Base-by-base conservation (phyloP, 192 early-diverging fungal species). In the Rhizoclosmatium globosum region DNA sequence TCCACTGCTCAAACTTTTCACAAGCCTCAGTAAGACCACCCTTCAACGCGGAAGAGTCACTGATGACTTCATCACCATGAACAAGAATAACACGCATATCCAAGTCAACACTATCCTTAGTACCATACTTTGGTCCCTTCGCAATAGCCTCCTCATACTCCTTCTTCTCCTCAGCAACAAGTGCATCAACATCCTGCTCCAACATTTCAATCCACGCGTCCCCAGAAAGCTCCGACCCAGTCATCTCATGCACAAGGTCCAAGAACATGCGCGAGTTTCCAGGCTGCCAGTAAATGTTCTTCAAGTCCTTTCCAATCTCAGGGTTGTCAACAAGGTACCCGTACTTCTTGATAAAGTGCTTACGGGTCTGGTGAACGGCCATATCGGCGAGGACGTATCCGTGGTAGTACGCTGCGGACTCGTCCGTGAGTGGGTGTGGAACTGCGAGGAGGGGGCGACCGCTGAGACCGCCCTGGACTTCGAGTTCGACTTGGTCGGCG, bases 371-470 rank as follows among this genome's bases (percentile, higher is more conserved):
- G 69, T 83, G 74, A 44, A 83, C 82, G 11, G 82, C 79, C 77
- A 80, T 80, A 56, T 83, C 82, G 6, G 82, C 82, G 6, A 83
- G 64, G 4, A 83, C 78, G 68, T 83, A 83, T n/a, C 82, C 82
- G 66, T 83, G 82, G 64, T 83, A 83, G 67, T 83, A 83, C 17
- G 73, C 77, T 23, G 82, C 72, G 39, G 44, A 56, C 48, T 83
- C 82, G 53, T 83, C 82, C 31, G 82, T 57, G n/a, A 83, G 79
- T 13, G 76, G 73, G 74, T 83, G 82, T 4, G 82, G 82, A 6
- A 83, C 82, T 4, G 64, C 59, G 15, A 83, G 66, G 13, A 83
- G 47, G 2, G 82, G 82, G 7, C 82, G 53, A 41, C 64, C 23
- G 41, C 73, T 81, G 17, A 83, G 19, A 2, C 48, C 82, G n/a